These are phyloP conservation scores for Aspergillus niger DNA, from an alignment of 2,329 filamentous ascomycete genomes.

Conservation along the genomic window DNA sequence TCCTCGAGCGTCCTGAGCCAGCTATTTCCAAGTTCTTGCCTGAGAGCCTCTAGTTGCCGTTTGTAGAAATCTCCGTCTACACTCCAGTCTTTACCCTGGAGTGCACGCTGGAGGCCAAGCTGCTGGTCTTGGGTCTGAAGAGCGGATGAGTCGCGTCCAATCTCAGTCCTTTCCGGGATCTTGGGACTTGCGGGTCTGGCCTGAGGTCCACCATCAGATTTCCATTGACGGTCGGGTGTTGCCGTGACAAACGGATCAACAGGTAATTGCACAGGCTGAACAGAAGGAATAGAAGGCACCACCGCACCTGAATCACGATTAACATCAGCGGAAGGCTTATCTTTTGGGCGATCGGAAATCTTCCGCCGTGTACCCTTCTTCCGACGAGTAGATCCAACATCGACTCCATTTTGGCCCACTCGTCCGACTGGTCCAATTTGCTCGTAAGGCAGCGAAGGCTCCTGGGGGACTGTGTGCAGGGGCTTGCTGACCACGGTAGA, in stretches of 20 bases:
- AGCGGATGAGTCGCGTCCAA: conserved; percentile 20
- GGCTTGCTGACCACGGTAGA: conserved; percentile 69
- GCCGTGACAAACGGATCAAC: conserved; percentile 27
- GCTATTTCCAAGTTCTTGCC: conserved; percentile 79
- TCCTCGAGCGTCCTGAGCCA: conserved; percentile 88
- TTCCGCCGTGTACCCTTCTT: conserved; percentile 57
- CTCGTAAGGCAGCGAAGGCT: conserved; percentile 9
- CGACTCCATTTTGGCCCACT: conserved; percentile 28
- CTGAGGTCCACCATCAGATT: conserved; percentile 34
- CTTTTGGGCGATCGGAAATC: conserved; percentile 59
- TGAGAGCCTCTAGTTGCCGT: conserved; percentile 82
- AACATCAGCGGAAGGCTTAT: conserved; percentile 40
- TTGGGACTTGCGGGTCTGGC: conserved; percentile 29
- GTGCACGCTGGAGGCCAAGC: conserved; percentile 26
- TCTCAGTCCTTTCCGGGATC: conserved; percentile 22
- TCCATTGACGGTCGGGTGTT: conserved; percentile 33
- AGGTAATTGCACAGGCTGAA: conserved; percentile 33
- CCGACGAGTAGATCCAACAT: conserved; percentile 40
- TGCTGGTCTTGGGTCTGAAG: conserved; percentile 19
- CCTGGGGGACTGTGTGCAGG: conserved; percentile 34
- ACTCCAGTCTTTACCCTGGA: conserved; percentile 35
- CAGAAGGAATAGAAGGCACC: conserved; percentile 32
- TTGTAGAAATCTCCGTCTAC: conserved; percentile 75
- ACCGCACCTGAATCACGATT: conserved; percentile 30
- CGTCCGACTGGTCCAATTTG: conserved; percentile 18